Conservation (phyloP, 192 early-diverging fungal genomes). For the Dimargaris xerosporica region DNA sequence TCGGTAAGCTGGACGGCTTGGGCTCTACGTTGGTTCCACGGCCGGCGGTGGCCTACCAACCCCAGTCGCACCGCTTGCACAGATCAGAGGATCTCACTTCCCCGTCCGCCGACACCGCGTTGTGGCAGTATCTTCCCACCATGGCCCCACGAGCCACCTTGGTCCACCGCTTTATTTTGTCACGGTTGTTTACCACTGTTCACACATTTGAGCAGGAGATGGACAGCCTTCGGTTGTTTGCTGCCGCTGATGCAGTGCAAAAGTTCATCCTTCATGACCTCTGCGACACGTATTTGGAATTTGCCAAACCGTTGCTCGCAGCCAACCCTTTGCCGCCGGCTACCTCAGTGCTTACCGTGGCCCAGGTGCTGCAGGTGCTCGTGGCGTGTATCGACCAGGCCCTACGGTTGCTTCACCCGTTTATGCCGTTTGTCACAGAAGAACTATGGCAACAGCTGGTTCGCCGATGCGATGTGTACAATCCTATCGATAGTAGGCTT, state of each 20-base stretch:
- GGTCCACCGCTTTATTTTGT: conserved; percentile 83
- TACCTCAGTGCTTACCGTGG: conserved; percentile 21
- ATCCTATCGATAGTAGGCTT: no score
- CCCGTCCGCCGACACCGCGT: neutral
- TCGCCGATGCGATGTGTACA: no score
- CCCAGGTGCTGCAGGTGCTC: conserved; percentile 65
- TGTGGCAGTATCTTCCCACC: neutral
- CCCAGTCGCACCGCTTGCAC: neutral
- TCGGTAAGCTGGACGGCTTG: conserved; percentile 76
- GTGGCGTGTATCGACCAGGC: conserved; percentile 89
- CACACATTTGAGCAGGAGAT: conserved; percentile 60
- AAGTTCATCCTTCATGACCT: conserved; percentile 93
- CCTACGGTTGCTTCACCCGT: conserved; percentile 84
- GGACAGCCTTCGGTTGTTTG: conserved; percentile 78
- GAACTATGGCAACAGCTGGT: conserved; percentile 99
- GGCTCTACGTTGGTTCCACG: conserved; percentile 49
- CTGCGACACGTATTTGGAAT: conserved; percentile 92
- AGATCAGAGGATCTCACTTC: neutral
- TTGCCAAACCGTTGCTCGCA: conserved; percentile 79
- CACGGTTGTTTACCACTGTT: conserved; percentile 69
- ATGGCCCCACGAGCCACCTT: conserved; percentile 39
- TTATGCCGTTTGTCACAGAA: conserved; percentile 98
- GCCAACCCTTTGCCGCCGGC: conserved; percentile 22
- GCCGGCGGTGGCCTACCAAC: conserved; percentile 36
- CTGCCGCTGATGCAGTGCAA: conserved; percentile 71